phyloP scores from a whole-genome alignment of 2,329 filamentous ascomycete species.

The Lecanicillium sp. region DNA sequence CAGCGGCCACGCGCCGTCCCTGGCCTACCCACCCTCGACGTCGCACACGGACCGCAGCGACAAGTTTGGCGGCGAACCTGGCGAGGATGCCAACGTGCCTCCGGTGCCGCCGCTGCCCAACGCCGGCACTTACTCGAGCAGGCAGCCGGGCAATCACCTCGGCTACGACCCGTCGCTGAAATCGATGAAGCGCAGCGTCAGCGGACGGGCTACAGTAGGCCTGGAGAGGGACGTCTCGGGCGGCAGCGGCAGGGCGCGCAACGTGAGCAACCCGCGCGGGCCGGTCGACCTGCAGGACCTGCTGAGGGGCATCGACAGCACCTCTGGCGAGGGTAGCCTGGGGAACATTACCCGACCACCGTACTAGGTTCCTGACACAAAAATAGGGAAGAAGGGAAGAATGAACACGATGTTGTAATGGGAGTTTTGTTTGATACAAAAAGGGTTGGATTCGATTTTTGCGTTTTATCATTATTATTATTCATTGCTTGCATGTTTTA shows the following conservation, averaged over 20 bases:
- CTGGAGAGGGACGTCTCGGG: conserved; percentile 27
- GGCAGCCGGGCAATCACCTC: conserved; percentile 12
- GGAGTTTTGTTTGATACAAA: neutral
- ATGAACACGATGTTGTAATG: neutral
- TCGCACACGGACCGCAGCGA: conserved; percentile 10
- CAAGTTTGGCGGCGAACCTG: conserved; percentile 20
- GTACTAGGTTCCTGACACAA: conserved; percentile 31
- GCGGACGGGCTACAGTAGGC: conserved; percentile 39
- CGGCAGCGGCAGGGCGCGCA: conserved; percentile 26
- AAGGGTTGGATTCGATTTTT: too few relatives aligned
- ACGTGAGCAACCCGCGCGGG: conserved; percentile 24
- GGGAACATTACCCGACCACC: conserved; percentile 44
- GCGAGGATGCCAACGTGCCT: conserved; percentile 38
- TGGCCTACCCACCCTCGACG: conserved; percentile 21
- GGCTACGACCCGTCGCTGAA: conserved; percentile 22
- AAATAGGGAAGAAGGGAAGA: neutral
- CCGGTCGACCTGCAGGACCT: conserved; percentile 43
- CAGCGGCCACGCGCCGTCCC: conserved; percentile 38
- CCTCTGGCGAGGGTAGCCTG: conserved; percentile 38
- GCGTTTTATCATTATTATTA: neutral
- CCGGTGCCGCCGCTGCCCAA: conserved; percentile 51
- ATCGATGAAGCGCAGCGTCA: conserved; percentile 30
- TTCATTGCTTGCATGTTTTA: neutral
- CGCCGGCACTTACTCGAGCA: conserved; percentile 25
- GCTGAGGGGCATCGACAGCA: conserved; percentile 45